A percentile compares a stretch with the other conserved stretches of the same genome.
phyloP scores from a whole-genome alignment of 106 monocot species.

The Cymbidium sinense region DNA sequence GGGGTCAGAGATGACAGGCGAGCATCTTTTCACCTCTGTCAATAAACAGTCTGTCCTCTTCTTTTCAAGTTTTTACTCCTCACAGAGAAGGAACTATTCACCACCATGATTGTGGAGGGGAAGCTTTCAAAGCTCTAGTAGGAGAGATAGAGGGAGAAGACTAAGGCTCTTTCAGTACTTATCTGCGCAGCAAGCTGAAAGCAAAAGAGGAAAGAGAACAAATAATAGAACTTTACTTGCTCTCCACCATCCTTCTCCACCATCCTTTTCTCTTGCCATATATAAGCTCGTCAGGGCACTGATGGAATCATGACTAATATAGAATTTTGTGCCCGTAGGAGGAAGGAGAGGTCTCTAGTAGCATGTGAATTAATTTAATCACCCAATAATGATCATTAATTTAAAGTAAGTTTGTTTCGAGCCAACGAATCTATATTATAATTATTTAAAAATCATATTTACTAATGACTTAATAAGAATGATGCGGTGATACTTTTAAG shows the following conservation, averaged over 20 bases:
- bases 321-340: not conserved
- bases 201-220: not conserved
- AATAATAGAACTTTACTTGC: slow-evolving; percentile 5
- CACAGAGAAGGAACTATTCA: too few species aligned
- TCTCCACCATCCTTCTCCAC: slow-evolving; percentile 1
- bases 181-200: not conserved
- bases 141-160: too few species aligned
- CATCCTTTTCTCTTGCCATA: slow-evolving; percentile 9
- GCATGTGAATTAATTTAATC: too few species aligned
- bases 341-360: too few species aligned
- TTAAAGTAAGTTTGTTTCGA: too few species aligned
- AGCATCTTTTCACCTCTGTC: slow-evolving; percentile 11
- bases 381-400: too few species aligned
- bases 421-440: too few species aligned
- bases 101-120: not conserved
- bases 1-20: slow-evolving; percentile 6
- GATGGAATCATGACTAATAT: not conserved
- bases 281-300: not conserved
- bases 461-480: too few species aligned
- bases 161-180: not conserved
- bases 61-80: not conserved
- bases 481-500: too few species aligned
- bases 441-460: too few species aligned
- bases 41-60: not conserved
- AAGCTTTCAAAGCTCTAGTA: not conserved